Evolutionary conservation across 179 eudicot genomes (phyloP).

Genomic region (Silene coronaria): DNA sequence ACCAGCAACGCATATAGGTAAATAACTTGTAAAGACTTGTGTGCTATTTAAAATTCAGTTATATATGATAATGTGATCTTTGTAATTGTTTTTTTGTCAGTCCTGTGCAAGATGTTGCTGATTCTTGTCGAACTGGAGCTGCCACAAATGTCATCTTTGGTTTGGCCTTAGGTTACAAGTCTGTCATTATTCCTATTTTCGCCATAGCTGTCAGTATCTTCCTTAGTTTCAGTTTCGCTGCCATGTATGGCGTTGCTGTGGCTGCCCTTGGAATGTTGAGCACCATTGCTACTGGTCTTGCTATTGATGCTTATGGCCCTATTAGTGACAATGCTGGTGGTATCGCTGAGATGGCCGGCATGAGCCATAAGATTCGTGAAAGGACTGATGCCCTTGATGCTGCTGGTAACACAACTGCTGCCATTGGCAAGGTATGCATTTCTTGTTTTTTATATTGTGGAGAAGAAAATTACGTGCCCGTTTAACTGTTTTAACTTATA

Average conservation of each 20-base stretch:
- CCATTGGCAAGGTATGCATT: slow-evolving; percentile 78
- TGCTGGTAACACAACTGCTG: slow-evolving; percentile 96
- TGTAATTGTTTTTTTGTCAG: slow-evolving; percentile 28
- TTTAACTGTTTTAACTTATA: neutral
- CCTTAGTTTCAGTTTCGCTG: slow-evolving; percentile 84
- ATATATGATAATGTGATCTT: neutral
- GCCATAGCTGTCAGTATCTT: slow-evolving; percentile 85
- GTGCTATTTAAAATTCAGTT: neutral
- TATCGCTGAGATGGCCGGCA: slow-evolving; percentile 99
- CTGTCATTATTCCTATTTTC: slow-evolving; percentile 86
- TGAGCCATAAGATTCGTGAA: slow-evolving; percentile 90
- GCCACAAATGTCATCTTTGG: slow-evolving; percentile 95
- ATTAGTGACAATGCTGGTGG: slow-evolving; percentile 99
- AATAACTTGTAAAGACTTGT: neutral
- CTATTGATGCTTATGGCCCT: slow-evolving; percentile 95
- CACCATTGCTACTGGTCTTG: slow-evolving; percentile 90
- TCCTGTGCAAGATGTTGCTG: slow-evolving; percentile 99
- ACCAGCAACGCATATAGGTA: slow-evolving; percentile 98
- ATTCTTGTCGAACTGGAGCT: slow-evolving; percentile 96
- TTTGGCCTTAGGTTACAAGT: slow-evolving; percentile 87
- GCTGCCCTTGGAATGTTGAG: slow-evolving; percentile 97
- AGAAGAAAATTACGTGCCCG: neutral
- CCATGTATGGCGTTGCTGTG: slow-evolving; percentile 95
- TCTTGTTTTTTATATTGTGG: neutral
- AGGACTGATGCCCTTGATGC: slow-evolving; percentile 98